These are phyloP conservation scores for Setaria viridis DNA, from an alignment of 202 grass and related monocot genomes.

Conservation along the genomic window DNA sequence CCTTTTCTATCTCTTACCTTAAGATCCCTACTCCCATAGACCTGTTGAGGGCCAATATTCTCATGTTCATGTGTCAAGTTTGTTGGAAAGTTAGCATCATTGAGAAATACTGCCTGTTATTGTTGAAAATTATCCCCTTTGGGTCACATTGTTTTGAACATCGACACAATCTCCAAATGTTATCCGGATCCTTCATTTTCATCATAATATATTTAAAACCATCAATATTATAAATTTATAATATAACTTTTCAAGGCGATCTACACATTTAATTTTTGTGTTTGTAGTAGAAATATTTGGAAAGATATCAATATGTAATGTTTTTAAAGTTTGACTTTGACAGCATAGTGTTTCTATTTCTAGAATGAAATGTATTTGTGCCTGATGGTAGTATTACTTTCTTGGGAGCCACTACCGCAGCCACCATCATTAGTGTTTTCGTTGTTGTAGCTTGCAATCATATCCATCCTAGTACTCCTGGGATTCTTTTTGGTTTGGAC, in stretches of 20 bases:
- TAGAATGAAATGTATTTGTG: neutral
- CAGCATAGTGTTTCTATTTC: neutral
- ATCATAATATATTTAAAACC: neutral
- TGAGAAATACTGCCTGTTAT: neutral
- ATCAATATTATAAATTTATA: neutral
- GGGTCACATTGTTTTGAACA: conserved; percentile 1
- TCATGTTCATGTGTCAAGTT: neutral
- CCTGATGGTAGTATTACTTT: neutral
- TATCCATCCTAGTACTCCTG: neutral
- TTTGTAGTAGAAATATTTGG: neutral
- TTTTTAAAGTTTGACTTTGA: neutral
- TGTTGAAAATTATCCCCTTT: neutral
- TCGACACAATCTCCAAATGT: neutral
- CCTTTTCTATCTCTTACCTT: conserved; percentile 12
- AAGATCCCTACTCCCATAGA: neutral
- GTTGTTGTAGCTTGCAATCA: conserved; percentile 7
- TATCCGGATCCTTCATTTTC: neutral
- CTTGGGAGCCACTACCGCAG: neutral
- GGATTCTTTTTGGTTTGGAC: neutral
- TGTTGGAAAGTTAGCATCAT: neutral
- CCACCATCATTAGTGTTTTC: conserved; percentile 15
- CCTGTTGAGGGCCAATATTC: neutral
- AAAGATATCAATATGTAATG: neutral
- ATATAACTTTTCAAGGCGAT: neutral
- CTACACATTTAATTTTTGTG: neutral